Base-by-base conservation (phyloP, 1,284 basidiomycete genomes). In the Ustilago lituana region DNA sequence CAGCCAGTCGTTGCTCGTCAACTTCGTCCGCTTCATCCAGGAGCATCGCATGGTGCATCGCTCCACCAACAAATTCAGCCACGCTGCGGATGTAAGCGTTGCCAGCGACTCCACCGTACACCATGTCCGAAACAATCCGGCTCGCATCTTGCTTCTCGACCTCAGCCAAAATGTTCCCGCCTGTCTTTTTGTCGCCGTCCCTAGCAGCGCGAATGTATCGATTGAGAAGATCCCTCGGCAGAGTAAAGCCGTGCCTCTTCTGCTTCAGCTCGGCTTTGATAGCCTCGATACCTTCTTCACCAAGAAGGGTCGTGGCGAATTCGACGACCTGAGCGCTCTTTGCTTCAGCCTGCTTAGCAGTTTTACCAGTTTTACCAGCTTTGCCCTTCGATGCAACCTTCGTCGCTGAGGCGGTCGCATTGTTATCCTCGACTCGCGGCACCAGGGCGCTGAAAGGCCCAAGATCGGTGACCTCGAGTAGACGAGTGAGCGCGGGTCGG, bases 61-160 rank as follows among this genome's bases (percentile, higher is more conserved):
- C 77, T 1, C 75, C 73, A 14, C 43, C 41, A 3, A 73, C 68
- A 53, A 79, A 79, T 11, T 72, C 73, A 14, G 71, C 73, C 2
- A 79, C 32, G 31, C 71, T 74, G 23, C 67, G 63, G 9, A 68
- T 56, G 35, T 73, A 77, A 5, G 77, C 75, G 4, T 63, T 40
- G 8, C 73, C 73, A 7, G 51, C 38, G 4, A 58, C 59, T 23
- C 67, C 70, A 12, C 58, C 69, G 20, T 72, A 79, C 11, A 77
- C 68, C 39, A 54, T 64, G 27, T 76, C 73, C 1, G 62, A 56
- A n/a, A 71, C 36, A 10, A 56, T 48, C 17, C 54, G 55, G 35
- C 51, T 38, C 3, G 72, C 64, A 14, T 62, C 66, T 22, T 63
- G 59, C 38, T 40, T 50, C 49, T 70, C 63, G 9, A 41, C 50